Conservation (phyloP, 148 eudicot genomes). For the Polygonum aviculare region DNA sequence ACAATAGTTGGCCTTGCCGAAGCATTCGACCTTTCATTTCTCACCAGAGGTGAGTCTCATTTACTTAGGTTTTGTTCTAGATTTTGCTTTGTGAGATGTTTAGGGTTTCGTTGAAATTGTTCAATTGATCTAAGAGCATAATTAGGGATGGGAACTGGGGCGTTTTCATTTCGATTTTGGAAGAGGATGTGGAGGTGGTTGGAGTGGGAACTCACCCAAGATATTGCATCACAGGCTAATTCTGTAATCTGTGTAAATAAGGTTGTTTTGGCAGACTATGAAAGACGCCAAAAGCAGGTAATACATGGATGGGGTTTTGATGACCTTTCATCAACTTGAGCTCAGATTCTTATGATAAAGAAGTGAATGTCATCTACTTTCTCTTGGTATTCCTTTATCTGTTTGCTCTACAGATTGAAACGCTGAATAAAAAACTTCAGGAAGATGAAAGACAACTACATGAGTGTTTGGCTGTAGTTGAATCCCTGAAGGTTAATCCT, state of each 20-base stretch:
- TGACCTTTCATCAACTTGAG: not conserved
- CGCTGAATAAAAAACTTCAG: constrained; percentile 40
- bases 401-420: constrained; percentile 48
- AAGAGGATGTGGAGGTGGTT: no score
- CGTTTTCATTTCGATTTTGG: no score
- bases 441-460: constrained; percentile 44
- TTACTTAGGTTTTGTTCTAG: no score
- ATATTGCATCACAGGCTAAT: constrained; percentile 63
- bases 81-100: no score
- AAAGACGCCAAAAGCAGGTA: constrained; percentile 69
- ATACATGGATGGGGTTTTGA: not conserved
- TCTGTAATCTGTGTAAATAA: constrained; percentile 69
- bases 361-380: constrained; percentile 4
- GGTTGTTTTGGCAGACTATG: constrained; percentile 81
- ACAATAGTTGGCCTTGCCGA: no score
- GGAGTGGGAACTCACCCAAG: constrained; percentile 19
- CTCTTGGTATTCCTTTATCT: not conserved
- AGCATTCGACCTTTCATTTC: no score
- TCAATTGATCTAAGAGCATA: no score
- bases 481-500: constrained; percentile 51
- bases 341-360: not conserved
- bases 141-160: no score
- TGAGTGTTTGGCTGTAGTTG: constrained; percentile 42
- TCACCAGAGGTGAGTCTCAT: no score
- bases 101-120: no score